Conservation (phyloP, 2,329 filamentous ascomycete species). For the Penicillium psychrosexuale region DNA sequence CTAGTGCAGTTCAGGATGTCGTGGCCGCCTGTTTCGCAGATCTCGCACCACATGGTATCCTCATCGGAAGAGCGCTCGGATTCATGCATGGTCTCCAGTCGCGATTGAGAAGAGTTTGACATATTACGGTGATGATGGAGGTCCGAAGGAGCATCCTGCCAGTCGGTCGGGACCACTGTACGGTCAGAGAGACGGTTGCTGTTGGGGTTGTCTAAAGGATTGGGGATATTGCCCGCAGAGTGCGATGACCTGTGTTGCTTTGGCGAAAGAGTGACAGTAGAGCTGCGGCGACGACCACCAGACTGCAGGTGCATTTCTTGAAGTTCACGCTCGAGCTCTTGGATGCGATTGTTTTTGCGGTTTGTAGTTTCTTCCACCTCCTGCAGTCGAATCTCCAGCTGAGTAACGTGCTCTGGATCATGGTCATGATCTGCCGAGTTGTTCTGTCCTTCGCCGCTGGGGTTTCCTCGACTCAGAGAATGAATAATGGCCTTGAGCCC, state of each 20-base stretch:
- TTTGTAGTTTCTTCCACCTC: constrained; percentile 73
- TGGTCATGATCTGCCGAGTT: constrained; percentile 36
- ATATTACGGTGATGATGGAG: constrained; percentile 25
- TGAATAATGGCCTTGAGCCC: constrained; percentile 98
- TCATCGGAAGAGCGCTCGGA: constrained; percentile 62
- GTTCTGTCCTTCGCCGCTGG: constrained; percentile 31
- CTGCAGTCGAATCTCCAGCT: constrained; percentile 74
- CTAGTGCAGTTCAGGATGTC: constrained; percentile 93
- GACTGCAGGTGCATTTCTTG: constrained; percentile 41
- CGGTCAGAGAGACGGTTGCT: constrained; percentile 43
- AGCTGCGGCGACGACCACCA: constrained; percentile 31
- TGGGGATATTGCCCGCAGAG: constrained; percentile 26
- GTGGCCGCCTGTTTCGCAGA: constrained; percentile 87
- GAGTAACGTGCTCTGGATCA: constrained; percentile 56
- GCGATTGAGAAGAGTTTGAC: constrained; percentile 29
- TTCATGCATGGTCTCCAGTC: constrained; percentile 43
- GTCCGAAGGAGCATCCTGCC: constrained; percentile 35
- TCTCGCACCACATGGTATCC: constrained; percentile 83
- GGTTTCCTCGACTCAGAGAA: constrained; percentile 70
- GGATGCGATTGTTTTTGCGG: constrained; percentile 69
- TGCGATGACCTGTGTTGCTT: constrained; percentile 34
- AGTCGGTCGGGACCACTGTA: constrained; percentile 43
- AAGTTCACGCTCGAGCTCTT: constrained; percentile 80
- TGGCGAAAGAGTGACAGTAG: constrained; percentile 35
- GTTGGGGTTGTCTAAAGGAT: constrained; percentile 30